phyloP scores from a whole-genome alignment of 768 basidiomycete genomes.

The Termitomyces sp. region DNA sequence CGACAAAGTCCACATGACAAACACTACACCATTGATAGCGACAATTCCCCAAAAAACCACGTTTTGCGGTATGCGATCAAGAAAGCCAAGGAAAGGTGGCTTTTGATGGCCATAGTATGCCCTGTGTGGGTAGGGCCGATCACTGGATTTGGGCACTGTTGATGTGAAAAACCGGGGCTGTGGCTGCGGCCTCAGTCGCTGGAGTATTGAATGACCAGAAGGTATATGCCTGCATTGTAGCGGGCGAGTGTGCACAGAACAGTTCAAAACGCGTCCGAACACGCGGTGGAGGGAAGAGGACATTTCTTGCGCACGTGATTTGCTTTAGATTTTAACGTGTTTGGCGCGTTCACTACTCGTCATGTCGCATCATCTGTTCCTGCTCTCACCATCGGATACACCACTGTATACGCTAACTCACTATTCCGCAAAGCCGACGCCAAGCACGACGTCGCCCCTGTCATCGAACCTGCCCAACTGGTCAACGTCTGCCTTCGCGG shows the following conservation, averaged over 20 bases:
- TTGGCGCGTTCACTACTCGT: slow-evolving; percentile 6
- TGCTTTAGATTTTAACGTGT: slow-evolving; percentile 2
- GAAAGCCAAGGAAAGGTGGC: slow-evolving; percentile 25
- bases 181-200: neutral
- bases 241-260: neutral
- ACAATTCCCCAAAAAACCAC: slow-evolving; percentile 61
- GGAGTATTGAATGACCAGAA: no score
- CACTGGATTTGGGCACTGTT: neutral
- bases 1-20: slow-evolving; percentile 51
- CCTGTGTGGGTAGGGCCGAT: slow-evolving; percentile 14
- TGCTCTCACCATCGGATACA: slow-evolving; percentile 83
- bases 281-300: slow-evolving; percentile 3
- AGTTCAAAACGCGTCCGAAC: slow-evolving; percentile 1
- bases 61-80: slow-evolving; percentile 51
- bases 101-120: neutral
- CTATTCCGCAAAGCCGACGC: slow-evolving; percentile 69
- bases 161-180: slow-evolving; percentile 10
- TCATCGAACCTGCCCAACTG: slow-evolving; percentile 83
- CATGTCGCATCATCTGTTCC: slow-evolving; percentile 89
- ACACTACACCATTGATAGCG: slow-evolving; percentile 58
- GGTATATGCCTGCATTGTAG: slow-evolving; percentile 1
- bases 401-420: slow-evolving; percentile 83
- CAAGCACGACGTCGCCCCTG: slow-evolving; percentile 57
- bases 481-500: slow-evolving; percentile 90
- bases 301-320: slow-evolving; percentile 14